Evolutionary conservation across 495 filamentous ascomycete species (phyloP), one percentile per base, ranked within the genome.

Genomic region (Articulospora tetracladia): DNA sequence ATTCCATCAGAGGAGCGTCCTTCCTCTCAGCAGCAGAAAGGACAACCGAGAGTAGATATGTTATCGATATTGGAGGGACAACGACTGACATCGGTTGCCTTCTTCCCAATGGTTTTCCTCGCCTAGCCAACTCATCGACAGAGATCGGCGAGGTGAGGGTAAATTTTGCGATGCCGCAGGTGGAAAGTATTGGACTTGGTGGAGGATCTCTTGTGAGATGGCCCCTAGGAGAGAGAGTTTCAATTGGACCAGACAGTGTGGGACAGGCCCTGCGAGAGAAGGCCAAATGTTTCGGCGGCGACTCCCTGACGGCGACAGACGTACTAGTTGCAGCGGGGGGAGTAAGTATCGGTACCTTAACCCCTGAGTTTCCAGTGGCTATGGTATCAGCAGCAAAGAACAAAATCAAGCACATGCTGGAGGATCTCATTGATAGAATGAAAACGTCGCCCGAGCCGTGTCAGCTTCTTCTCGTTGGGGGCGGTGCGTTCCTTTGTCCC

Each of bases 1-100:
- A 84, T 53, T 79, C 75, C 41, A 83, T 83, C 78, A 71, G 77
- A 4, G 81, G 80, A 3, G 81, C 81, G 6, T 78, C 79, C 0
- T 81, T 78, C 47, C 66, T 84, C 2, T 36, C 19, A 28, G 41
- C 22, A 22, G 12, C 23, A n/a, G 26, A 57, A 15, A 46, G 22
- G 8, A 19, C 39, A 28, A 32, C 24, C 39, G 15, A 20, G 15
- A 13, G 19, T 7, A 23, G 46, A 17, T 17, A 27, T 17, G 52
- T 54, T 20, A 30, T 59, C 1, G 57, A 52, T 26, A 59, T 59
- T 39, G 46, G 47, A 6, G 57, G 57, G 3, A 59, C 46, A 2
- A 59, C 57, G 1, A 51, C 46, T 23, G 47, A 59, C 36, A 51
- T 59, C 12, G 22, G 24, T 19, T 44, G 26, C 13, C 65, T 84